Evolutionary conservation across 192 early-diverging fungal species (phyloP), one percentile per base, ranked within the genome.

Genomic region (Backusella macrospora): DNA sequence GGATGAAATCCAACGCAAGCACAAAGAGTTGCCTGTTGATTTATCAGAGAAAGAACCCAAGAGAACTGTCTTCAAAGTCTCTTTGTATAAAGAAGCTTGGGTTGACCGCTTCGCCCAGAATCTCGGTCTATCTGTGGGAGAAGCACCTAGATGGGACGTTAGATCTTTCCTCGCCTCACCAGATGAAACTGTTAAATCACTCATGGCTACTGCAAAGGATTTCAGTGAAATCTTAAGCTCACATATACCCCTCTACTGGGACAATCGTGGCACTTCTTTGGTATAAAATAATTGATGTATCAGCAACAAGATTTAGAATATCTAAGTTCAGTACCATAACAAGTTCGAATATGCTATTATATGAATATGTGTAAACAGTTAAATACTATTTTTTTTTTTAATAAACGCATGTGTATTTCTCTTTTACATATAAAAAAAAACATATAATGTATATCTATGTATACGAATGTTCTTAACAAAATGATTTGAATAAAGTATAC

Each of bases 51-150:
- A 52, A 10, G 52, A 66, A 0, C 76, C 80, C 0, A 62, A 46
- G 18, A 55, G 72, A 37, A 46, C 55, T 0, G n/a, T 72, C n/a
- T 81, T 59, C 14, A 71, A 73, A 7, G 69, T 81, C 3, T 70
- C 75, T 2, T 38, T 81, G 4, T 71, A 77, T 29, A 73, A 77
- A 14, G 75, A 84, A 21, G 71, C 23, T 15, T 84, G 83, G 83
- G 62, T 79, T 16, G 72, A 84, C 46, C 48, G 81, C 5, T 77
- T 84, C 43, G 68, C 83, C 0, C 45, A 74, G 42, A 84, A 84
- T 65, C 37, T 79, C 0, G 45, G 52, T 37, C 49, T 84, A 6
- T 64, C 78, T 0, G 59, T 78, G 18, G 83, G 83, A 7, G 81
- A 82, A 39, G 74, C 78, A 0, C 83, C 83, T 2, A 42, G 52